Conservation (phyloP, 1,284 basidiomycete genomes). For the Erythrobasidium hasegawianum region DNA sequence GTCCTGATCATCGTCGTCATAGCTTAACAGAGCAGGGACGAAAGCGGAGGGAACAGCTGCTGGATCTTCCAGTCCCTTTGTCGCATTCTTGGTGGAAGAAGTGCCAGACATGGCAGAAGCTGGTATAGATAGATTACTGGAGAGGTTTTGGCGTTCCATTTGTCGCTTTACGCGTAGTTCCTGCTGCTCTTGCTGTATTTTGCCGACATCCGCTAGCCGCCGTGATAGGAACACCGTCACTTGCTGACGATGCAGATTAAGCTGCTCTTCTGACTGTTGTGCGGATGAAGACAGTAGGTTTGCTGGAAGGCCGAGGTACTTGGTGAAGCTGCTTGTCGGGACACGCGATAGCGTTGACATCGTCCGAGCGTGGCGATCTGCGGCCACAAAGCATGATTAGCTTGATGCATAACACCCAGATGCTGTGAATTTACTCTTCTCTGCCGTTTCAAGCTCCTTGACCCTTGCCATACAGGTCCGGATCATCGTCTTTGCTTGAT, state of each 20-base stretch:
- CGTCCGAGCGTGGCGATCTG: conserved; percentile 47
- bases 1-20: conserved; percentile 40
- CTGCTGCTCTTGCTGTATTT: conserved; percentile 77
- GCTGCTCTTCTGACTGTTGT: conserved; percentile 61
- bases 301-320: conserved; percentile 60
- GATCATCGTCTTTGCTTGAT: conserved; percentile 76
- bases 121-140: not conserved
- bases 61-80: conserved; percentile 7
- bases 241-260: conserved; percentile 74
- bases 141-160: conserved; percentile 55
- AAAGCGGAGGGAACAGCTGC: conserved; percentile 30
- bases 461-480: conserved; percentile 76
- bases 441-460: conserved; percentile 74
- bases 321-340: conserved; percentile 59
- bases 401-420: no score
- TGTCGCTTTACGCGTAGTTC: conserved; percentile 79
- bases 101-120: not conserved
- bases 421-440: conserved; percentile 62
- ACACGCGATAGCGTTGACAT: conserved; percentile 15
- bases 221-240: conserved; percentile 80
- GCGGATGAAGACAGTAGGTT: conserved; percentile 60
- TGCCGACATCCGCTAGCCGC: conserved; percentile 69
- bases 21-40: conserved; percentile 43
- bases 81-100: not conserved
- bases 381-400: not conserved